Evolutionary conservation across 2,329 filamentous ascomycete species (phyloP).

Genomic region (Talaromyces marneffei): DNA sequence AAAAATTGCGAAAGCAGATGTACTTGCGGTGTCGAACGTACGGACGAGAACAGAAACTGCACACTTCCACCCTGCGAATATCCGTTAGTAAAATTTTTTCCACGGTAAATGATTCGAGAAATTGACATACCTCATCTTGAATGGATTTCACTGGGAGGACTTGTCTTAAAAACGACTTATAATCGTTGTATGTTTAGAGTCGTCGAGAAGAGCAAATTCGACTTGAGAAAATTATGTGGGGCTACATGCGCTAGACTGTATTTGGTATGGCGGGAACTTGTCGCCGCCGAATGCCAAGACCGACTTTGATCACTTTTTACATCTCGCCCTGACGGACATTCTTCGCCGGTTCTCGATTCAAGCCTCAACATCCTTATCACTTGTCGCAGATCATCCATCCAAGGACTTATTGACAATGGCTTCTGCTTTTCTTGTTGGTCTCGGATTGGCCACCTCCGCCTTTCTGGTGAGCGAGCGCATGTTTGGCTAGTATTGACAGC

Average conservation of each 20-base stretch:
- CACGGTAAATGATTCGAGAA: too few relatives aligned
- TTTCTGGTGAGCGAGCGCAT: conserved; percentile 61
- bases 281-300: conserved; percentile 14
- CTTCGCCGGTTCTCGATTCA: background rate
- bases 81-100: background rate
- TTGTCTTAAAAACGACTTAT: background rate
- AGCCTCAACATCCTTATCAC: background rate
- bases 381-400: background rate
- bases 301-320: conserved; percentile 32
- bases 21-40: conserved; percentile 10
- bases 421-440: conserved; percentile 39
- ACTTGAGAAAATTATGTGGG: conserved; percentile 15
- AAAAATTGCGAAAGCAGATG: background rate
- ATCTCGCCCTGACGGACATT: background rate
- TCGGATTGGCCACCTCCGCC: conserved; percentile 54
- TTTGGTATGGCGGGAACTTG: background rate
- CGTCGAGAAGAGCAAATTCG: conserved; percentile 6
- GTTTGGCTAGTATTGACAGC: background rate
- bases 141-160: background rate
- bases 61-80: conserved; percentile 49
- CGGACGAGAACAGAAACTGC: conserved; percentile 66
- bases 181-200: background rate
- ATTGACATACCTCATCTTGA: conserved; percentile 20
- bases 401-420: conserved; percentile 28
- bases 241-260: background rate